Conservation (phyloP, 169 alveolate species). For the Plasmodium malariae region DNA sequence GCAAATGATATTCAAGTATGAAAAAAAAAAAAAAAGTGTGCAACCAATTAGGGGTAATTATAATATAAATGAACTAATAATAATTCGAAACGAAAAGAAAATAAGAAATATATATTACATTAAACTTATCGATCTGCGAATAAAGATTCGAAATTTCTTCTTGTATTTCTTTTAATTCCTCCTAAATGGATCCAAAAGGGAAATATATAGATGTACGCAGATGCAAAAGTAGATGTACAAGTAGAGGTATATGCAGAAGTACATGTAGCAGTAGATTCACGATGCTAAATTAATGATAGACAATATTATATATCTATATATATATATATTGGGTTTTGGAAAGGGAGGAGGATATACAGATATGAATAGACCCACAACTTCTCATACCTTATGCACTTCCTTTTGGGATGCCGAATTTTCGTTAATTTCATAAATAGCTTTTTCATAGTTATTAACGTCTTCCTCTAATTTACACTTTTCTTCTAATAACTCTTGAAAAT, state of each 20-base stretch:
- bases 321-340: no score
- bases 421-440: slow-evolving; percentile 59
- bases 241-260: neutral
- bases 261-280: neutral
- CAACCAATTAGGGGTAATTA: no score
- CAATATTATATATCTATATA: no score
- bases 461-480: slow-evolving; percentile 39
- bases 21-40: neutral
- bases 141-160: slow-evolving; percentile 46
- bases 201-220: neutral
- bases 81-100: neutral
- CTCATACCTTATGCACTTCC: slow-evolving; percentile 48
- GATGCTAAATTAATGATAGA: no score
- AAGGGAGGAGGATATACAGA: no score
- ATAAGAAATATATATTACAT: neutral
- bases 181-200: neutral
- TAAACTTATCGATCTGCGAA: slow-evolving; percentile 9
- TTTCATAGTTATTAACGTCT: slow-evolving; percentile 26
- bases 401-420: slow-evolving; percentile 42
- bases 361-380: neutral
- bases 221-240: neutral
- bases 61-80: neutral
- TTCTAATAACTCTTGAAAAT: slow-evolving; percentile 40
- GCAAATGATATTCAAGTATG: neutral
- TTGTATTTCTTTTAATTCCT: slow-evolving; percentile 63